A percentile compares a stretch with the other conserved stretches of the same genome.
Evolutionary conservation across 768 basidiomycete genomes (phyloP).

Genomic region (Lactarius hatsudake): DNA sequence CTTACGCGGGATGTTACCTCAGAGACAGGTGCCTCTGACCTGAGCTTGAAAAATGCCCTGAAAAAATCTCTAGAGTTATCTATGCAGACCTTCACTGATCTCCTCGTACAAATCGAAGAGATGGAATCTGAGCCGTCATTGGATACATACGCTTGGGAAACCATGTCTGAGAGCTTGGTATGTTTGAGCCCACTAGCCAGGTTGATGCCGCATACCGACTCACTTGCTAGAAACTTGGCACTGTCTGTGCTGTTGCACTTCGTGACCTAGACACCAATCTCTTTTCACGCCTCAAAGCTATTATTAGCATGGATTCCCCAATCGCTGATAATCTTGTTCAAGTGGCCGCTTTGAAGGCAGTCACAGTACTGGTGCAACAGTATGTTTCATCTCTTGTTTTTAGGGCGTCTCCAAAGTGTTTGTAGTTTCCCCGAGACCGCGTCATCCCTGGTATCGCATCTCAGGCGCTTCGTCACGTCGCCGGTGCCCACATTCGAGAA

Average conservation of each 20-base stretch:
- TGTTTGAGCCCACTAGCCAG: slow-evolving; percentile 28
- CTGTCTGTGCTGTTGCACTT: slow-evolving; percentile 73
- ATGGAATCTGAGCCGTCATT: slow-evolving; percentile 76
- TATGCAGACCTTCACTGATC: slow-evolving; percentile 73
- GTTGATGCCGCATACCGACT: neutral
- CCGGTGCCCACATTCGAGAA: slow-evolving; percentile 87
- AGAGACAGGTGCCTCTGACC: slow-evolving; percentile 40
- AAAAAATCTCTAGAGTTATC: slow-evolving; percentile 55
- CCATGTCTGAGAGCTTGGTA: slow-evolving; percentile 87
- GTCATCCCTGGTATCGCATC: slow-evolving; percentile 64
- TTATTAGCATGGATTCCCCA: slow-evolving; percentile 80
- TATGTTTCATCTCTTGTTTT: slow-evolving; percentile 33
- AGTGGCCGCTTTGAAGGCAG: slow-evolving; percentile 85
- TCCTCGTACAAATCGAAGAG: slow-evolving; percentile 75
- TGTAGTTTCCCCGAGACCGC: slow-evolving; percentile 80
- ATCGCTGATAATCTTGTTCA: slow-evolving; percentile 82
- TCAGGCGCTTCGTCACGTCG: slow-evolving; percentile 85
- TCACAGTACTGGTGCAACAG: slow-evolving; percentile 83
- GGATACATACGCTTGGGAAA: slow-evolving; percentile 92
- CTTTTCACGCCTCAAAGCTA: slow-evolving; percentile 61
- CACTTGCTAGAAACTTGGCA: slow-evolving; percentile 69
- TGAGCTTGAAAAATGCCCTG: slow-evolving; percentile 34
- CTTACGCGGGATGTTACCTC: slow-evolving; percentile 55
- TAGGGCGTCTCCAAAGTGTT: neutral
- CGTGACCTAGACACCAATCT: slow-evolving; percentile 66